A percentile compares a stretch with the other conserved stretches of the same genome.
Evolutionary conservation across 1,139 yeast species (phyloP).

Genomic region (Candida sojae): DNA sequence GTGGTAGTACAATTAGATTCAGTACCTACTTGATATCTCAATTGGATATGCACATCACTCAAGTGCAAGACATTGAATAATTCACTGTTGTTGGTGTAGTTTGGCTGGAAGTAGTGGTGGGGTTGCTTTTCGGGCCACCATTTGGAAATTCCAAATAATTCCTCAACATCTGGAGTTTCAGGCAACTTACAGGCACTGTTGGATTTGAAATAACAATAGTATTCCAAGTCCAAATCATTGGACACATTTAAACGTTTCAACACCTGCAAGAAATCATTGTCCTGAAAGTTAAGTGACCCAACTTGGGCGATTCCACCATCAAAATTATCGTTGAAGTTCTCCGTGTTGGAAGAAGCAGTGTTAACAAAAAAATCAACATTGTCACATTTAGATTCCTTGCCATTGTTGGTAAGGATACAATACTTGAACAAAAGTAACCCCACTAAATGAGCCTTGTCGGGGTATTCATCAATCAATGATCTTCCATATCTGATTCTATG

Average conservation of each 20-base stretch:
- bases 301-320: conserved; percentile 26
- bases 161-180: conserved; percentile 27
- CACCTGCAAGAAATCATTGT: conserved; percentile 43
- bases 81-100: conserved; percentile 22
- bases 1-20: conserved; percentile 60
- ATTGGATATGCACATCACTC: conserved; percentile 64
- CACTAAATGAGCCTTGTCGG: conserved; percentile 38
- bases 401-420: conserved; percentile 33
- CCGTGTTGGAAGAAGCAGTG: conserved; percentile 27
- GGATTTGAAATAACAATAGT: conserved; percentile 33
- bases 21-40: conserved; percentile 56
- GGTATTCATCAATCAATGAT: conserved; percentile 26
- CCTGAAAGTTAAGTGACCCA: conserved; percentile 33
- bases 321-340: conserved; percentile 18
- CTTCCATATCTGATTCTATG: conserved; percentile 34
- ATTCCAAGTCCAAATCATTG: conserved; percentile 36
- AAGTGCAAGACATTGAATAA: conserved; percentile 64
- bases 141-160: conserved; percentile 24
- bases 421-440: conserved; percentile 37
- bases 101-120: conserved; percentile 26
- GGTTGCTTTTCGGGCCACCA: conserved; percentile 37
- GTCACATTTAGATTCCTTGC: conserved; percentile 35
- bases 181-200: conserved; percentile 30
- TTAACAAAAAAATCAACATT: conserved; percentile 41
- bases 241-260: conserved; percentile 36